Percentiles rank a stretch among this genome's conserved stretches.
Evolutionary conservation across 2,329 filamentous ascomycete genomes (phyloP).

Genomic region (Penicillium sp.): DNA sequence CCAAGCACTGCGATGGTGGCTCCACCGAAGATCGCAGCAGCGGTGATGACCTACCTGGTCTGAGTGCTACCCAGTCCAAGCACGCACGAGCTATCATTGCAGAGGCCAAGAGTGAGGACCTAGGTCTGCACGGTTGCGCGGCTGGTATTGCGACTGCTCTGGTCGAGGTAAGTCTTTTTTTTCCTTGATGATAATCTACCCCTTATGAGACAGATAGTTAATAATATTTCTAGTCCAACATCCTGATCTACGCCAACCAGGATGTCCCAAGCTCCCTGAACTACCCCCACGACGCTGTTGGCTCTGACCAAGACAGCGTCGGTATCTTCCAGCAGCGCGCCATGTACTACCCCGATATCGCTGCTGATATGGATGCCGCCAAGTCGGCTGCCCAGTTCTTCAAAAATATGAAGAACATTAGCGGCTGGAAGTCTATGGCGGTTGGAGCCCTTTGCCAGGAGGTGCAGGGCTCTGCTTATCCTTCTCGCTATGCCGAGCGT

Average conservation of each 20-base stretch:
- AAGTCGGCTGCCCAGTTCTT: slow-evolving; percentile 29
- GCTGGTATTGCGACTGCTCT: slow-evolving; percentile 29
- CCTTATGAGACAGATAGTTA: background rate
- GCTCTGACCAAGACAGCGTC: slow-evolving; percentile 29
- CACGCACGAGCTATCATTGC: slow-evolving; percentile 26
- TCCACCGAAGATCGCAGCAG: slow-evolving; percentile 6
- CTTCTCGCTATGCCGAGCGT: slow-evolving; percentile 19
- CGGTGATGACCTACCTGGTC: slow-evolving; percentile 21
- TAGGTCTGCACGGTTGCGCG: slow-evolving; percentile 26
- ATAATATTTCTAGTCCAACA: slow-evolving; percentile 17
- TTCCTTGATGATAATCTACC: background rate
- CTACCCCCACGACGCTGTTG: slow-evolving; percentile 25
- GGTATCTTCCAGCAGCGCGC: slow-evolving; percentile 34
- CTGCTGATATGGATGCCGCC: slow-evolving; percentile 27
- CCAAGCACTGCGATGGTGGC: slow-evolving; percentile 17
- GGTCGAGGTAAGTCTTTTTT: slow-evolving; percentile 21
- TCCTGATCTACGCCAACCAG: slow-evolving; percentile 27
- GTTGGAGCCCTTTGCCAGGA: slow-evolving; percentile 29
- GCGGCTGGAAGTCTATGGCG: slow-evolving; percentile 27
- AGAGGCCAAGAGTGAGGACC: slow-evolving; percentile 23
- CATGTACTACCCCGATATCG: slow-evolving; percentile 25
- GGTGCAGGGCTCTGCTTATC: slow-evolving; percentile 29
- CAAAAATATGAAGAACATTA: slow-evolving; percentile 22
- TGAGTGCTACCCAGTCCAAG: slow-evolving; percentile 24
- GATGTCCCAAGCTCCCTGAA: slow-evolving; percentile 27